Base-by-base conservation (phyloP, 108 stramenopile species). In the Schizochytrium sp. region DNA sequence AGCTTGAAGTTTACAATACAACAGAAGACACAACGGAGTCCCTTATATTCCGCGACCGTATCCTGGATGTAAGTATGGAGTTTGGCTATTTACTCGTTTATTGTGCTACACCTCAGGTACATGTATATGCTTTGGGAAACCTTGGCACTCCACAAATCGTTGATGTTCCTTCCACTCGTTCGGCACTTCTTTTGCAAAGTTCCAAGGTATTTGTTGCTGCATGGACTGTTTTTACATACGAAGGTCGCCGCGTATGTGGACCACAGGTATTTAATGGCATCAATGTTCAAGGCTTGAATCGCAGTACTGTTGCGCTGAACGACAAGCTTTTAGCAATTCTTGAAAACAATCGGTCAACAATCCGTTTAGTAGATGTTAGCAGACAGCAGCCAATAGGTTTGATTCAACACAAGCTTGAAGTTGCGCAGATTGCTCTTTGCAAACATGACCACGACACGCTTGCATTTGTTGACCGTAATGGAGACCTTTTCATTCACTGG, bases 61-160 rank as follows among this genome's bases (percentile, higher is more conserved):
- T 95, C n/a, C 91, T 94, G 13, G 93, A 94, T 56, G 87, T 95
- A 64, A 61, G 90, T 38, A 56, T 95, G 42, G 94, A 88, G 3
- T 90, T 76, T 64, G 94, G 92, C 61, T 89, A 94, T 87, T 89
- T 95, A 38, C 90, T 95, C 46, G 94, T 94, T 17, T 72, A 87
- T 15, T 94, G 94, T 15, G 58, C 88, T n/a, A 89, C 91, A 7
- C 93, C 90, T n/a, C 94, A 95, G 88, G 92, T 92, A 87, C 94
- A 72, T 87, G 87, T 95, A 41, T 95, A 95, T 88, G 58, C 55
- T 44, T 55, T 92, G 56, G 3, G 87, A n/a, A 93, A 93, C 87
- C 46, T 40, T 15, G 17, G 28, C 88, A 94, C 94, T n/a, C 94
- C 94, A 28, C 89, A 93, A 59, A 93, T 94, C 41, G 57, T 94